Evolutionary conservation across 2,329 filamentous ascomycete genomes (phyloP), one percentile per base, ranked within the genome.

Genomic region (Stemphylium beticola): DNA sequence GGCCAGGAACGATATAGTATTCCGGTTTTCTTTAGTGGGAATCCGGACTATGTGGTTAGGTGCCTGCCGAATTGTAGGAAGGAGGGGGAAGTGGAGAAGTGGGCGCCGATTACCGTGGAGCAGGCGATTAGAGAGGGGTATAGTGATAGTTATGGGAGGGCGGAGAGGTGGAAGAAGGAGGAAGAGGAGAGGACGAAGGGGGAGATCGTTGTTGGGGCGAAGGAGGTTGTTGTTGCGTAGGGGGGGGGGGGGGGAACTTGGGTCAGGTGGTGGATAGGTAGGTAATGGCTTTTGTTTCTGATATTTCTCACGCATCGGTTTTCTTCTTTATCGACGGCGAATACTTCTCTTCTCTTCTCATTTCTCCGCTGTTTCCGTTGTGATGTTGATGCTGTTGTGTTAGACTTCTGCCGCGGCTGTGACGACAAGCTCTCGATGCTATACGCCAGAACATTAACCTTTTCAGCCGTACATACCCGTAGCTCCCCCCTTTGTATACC

Each of bases 21-120:
- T 44, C 75, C 76, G 0, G 76, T 79, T 49, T 79, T 79, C 58
- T 79, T 76, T 53, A 73, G 67, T n/a, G 76, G 77, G 1, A 79
- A 80, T 40, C 77, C 77, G 1, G 77, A 79, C 46, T 79, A 76
- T 52, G 53, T 76, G 7, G 76, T 79, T 41, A 62, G 75, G 51
- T 79, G 77, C 53, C 57, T 80, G 49, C 77, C 77, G 1, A 77
- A 77, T 43, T 80, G 77, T 55, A 67, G 67, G 12, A 64, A 67
- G 22, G 61, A 68, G 24, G 75, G 67, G 4, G 74, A 78, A 47
- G 45, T 57, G 41, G 50, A 53, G 15, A 80, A 78, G 55, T 80
- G 79, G 53, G 56, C 61, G 3, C 75, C 77, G 0, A 77, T 79
- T 32, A 78, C 77, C 7, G 78, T 79, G 4, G 70, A 77, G 56